Conservation (phyloP, 192 early-diverging fungal species). For the Backusella mclennaniae region DNA sequence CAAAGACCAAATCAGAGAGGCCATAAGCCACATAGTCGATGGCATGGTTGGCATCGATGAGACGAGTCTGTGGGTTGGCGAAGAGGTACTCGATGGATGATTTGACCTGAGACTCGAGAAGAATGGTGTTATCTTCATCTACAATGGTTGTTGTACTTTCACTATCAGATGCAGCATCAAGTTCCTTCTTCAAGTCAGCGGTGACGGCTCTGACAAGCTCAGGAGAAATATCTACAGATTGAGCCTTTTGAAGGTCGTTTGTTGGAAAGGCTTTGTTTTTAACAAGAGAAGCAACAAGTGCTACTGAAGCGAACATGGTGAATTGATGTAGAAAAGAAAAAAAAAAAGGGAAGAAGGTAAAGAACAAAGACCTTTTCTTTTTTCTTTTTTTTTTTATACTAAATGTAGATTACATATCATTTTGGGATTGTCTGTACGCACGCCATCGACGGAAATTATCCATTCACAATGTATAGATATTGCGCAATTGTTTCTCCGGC, state of each 20-base stretch:
- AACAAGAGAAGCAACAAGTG: conserved; percentile 36
- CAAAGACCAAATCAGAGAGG: conserved; percentile 78
- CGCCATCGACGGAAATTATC: conserved; percentile 15
- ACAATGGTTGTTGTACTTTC: conserved; percentile 36
- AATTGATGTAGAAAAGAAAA: neutral
- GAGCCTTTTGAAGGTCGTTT: neutral
- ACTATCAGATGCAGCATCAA: conserved; percentile 17
- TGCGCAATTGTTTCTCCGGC: conserved; percentile 31
- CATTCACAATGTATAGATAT: conserved; percentile 25
- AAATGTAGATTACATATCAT: neutral
- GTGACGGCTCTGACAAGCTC: conserved; percentile 17
- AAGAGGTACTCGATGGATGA: conserved; percentile 27
- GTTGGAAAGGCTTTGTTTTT: conserved; percentile 17
- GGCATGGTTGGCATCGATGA: conserved; percentile 63
- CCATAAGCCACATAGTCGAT: conserved; percentile 74
- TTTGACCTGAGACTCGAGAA: conserved; percentile 13
- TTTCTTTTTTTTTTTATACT: conserved; percentile 5
- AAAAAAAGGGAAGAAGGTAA: neutral
- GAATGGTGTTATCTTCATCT: conserved; percentile 24
- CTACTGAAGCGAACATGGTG: conserved; percentile 35
- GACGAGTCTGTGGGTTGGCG: conserved; percentile 20
- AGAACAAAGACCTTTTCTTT: neutral
- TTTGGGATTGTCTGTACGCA: conserved; percentile 11
- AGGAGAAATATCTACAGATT: conserved; percentile 6
- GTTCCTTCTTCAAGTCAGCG: neutral